Evolutionary conservation across 129 eudicot genomes (phyloP).

Genomic region (Ambrosia artemisiifolia): DNA sequence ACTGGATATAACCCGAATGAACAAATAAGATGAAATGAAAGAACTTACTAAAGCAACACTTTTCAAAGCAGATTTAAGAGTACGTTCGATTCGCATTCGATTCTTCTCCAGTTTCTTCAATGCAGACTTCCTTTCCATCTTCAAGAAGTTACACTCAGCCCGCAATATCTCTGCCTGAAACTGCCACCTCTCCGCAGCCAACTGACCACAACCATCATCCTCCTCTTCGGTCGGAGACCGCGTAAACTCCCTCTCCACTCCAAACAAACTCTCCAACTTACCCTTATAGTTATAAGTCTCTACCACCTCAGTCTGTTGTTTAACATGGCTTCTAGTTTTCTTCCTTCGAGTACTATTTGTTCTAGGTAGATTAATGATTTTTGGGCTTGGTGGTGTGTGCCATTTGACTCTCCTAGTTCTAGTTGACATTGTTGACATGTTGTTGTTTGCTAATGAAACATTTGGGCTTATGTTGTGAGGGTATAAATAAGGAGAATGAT

Average conservation of each 20-base stretch:
- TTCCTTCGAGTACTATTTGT: conserved; percentile 42
- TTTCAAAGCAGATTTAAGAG: conserved; percentile 62
- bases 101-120: conserved; percentile 72
- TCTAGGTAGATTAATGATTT: conserved; percentile 72
- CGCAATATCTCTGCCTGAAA: conserved; percentile 84
- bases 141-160: conserved; percentile 79
- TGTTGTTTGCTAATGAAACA: not conserved
- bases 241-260: conserved; percentile 50
- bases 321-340: conserved; percentile 23
- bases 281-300: conserved; percentile 35
- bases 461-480: conserved; percentile 12
- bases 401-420: conserved; percentile 46
- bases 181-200: conserved; percentile 73
- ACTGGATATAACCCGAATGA: not conserved
- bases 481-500: conserved; percentile 17
- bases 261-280: conserved; percentile 54
- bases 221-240: conserved; percentile 29
- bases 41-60: conserved; percentile 66
- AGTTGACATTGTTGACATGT: conserved; percentile 31
- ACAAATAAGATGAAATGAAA: not conserved
- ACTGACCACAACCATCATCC: conserved; percentile 30
- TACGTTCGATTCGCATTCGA: conserved; percentile 46
- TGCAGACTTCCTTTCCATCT: conserved; percentile 70
- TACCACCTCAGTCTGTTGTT: not conserved
- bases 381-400: conserved; percentile 71